Evolutionary conservation across 1,139 yeast genomes (phyloP), one percentile per base, ranked within the genome.

Genomic region (Candida tropicalis): DNA sequence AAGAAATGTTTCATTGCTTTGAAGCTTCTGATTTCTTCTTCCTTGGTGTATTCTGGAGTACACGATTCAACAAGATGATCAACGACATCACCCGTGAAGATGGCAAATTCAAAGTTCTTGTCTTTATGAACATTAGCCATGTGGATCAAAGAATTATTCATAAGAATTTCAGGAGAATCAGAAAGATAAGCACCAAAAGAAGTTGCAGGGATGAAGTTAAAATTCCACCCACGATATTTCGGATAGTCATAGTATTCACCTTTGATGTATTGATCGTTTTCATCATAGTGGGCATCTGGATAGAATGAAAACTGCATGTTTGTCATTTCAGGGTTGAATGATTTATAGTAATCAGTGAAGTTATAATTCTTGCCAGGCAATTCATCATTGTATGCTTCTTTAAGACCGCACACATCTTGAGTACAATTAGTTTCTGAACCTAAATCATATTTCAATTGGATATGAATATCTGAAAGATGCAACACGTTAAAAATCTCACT

Each of bases 71-170:
- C 23, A 13, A 28, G 20, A 53, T 82, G 87, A 55, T 81, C 87
- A 31, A 82, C 83, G 58, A 82, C 66, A 54, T 83, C 90, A 42
- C 89, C 90, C 2, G 89, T 84, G 66, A 83, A 84, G 20, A 84
- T 58, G 3, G 83, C 74, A 57, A 84, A 83, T 41, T 80, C 83
- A 52, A 76, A 82, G 8, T 68, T 58, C 16, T 67, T 54, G 15
- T 62, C 55, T 31, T 61, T 44, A 48, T 67, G 63, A 38, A 63
- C 60, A 24, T 68, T 54, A 11, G 67, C 65, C 45, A 80, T 69
- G 18, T 77, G 65, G 37, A 68, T 66, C 59, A 83, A 65, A 20
- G 85, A 73, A 47, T 75, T 77, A 58, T 81, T 81, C 53, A 82
- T 63, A 50, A 82, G 63, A 5, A 77, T 55, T 49, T 79, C 82